These are phyloP conservation scores for Begonia masoniana DNA, from an alignment of 306 rosid genomes.

Conservation along the genomic window DNA sequence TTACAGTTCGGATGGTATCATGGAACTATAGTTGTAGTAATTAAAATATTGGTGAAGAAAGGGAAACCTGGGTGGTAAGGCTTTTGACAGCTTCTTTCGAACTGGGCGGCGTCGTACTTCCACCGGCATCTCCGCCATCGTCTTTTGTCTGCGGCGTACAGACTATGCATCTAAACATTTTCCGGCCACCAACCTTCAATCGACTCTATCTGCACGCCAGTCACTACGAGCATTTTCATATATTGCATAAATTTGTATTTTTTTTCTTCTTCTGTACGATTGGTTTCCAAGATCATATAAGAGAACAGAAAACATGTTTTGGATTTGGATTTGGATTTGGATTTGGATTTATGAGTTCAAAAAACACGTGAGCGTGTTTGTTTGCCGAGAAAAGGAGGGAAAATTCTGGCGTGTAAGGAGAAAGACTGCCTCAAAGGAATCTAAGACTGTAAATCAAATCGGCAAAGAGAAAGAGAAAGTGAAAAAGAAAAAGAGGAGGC, in stretches of 20 bases:
- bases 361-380: too few species aligned
- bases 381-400: too few species aligned
- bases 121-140: conserved; percentile 50
- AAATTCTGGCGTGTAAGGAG: too few species aligned
- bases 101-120: conserved; percentile 90
- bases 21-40: too few species aligned
- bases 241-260: background rate
- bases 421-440: too few species aligned
- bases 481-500: conserved; percentile 35
- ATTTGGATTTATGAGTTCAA: too few species aligned
- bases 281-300: conserved; percentile 6
- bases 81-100: conserved; percentile 93
- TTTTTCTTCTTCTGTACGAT: conserved; percentile 17
- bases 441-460: too few species aligned
- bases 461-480: too few species aligned
- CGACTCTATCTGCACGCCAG: too few species aligned
- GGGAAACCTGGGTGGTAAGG: conserved; percentile 74
- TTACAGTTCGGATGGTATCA: too few species aligned
- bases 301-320: conserved; percentile 12
- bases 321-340: too few species aligned
- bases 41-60: background rate
- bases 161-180: conserved; percentile 91
- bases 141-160: conserved; percentile 58
- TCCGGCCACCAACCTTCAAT: background rate
- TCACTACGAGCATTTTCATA: too few species aligned